Base-by-base conservation (phyloP, 805 yeast genomes). In the Candida dajiaensis region DNA sequence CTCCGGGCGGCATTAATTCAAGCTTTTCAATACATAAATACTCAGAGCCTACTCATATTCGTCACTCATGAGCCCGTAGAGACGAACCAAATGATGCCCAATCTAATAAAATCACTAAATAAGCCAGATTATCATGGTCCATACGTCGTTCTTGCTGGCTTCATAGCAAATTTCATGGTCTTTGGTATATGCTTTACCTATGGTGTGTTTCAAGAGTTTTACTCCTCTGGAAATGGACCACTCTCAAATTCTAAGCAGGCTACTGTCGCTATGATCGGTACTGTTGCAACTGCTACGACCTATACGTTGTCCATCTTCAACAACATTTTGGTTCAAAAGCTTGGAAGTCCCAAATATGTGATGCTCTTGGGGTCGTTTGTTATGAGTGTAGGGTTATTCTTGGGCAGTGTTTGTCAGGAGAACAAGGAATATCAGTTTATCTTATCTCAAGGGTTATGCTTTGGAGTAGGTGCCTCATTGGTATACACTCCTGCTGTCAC, bases 131-230 rank as follows among this genome's bases (percentile, higher is more conserved):
- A 33, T 12, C 36, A 33, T 11, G 36, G 36, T 3, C 36, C 36
- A 4, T 45, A 20, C 25, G 48, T 53, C 7, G 47, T 54, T 2
- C 12, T 53, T n/a, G 54, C 59, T 1, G 60, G 59, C 2, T 56
- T 54, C 40, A 25, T 53, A 2, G 53, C 56, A 35, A 65, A 66
- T 41, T 68, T 65, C 47, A 54, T 63, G 47, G 67, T 67, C 3
- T 66, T 68, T 49, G 72, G 72, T 1, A 57, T 66, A 11, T 56
- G 63, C 7, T 67, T 67, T 50, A 58, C 70, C 1, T 68, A 59
- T 45, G 72, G 72, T 48, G 65, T 68, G 7, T 68, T 62, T 43
- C 71, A 68, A 42, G 69, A 68, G 22, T 67, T 50, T 49, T 68
- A 68, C 40, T 50, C 59, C 1, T 52, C 66, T n/a, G 4, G 7